These are phyloP conservation scores for Lichtheimia corymbifera DNA, from an alignment of 371 early-diverging fungal species.

Conservation along the genomic window DNA sequence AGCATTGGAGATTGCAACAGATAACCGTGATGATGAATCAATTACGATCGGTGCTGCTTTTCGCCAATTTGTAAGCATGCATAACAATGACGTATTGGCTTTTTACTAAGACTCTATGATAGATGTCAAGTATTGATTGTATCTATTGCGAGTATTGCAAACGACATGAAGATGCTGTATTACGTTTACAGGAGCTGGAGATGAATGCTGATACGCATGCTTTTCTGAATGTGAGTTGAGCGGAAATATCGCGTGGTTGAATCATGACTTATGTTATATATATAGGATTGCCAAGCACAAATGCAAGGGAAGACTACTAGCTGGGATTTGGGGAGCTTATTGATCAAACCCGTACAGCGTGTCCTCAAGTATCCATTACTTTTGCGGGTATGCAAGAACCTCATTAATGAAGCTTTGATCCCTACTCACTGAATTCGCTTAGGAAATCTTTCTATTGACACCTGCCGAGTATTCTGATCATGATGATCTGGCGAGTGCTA, in stretches of 20 bases:
- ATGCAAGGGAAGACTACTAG: conserved; percentile 65
- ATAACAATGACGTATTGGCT: background rate
- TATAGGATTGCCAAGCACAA: conserved; percentile 44
- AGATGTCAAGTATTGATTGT: conserved; percentile 55
- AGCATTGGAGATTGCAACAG: conserved; percentile 47
- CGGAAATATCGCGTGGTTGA: too few relatives aligned
- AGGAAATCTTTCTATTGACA: conserved; percentile 68
- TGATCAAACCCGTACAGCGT: conserved; percentile 86
- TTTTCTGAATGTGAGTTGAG: conserved; percentile 54
- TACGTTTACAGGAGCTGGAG: conserved; percentile 61
- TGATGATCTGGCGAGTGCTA: conserved; percentile 51
- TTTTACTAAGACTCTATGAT: conserved; percentile 6
- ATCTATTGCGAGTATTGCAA: conserved; percentile 76
- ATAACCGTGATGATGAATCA: conserved; percentile 20
- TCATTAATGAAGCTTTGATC: background rate
- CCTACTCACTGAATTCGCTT: background rate
- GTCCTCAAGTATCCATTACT: conserved; percentile 80
- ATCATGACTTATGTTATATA: too few relatives aligned
- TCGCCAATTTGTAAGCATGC: conserved; percentile 49
- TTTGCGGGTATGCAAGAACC: conserved; percentile 43
- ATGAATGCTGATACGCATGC: conserved; percentile 43
- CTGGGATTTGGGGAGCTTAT: conserved; percentile 75
- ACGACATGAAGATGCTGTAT: conserved; percentile 68
- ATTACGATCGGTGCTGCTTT: conserved; percentile 61
- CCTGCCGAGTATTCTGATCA: conserved; percentile 62